phyloP scores from a whole-genome alignment of 306 rosid genomes.

The Chamaecrista fasciculata region DNA sequence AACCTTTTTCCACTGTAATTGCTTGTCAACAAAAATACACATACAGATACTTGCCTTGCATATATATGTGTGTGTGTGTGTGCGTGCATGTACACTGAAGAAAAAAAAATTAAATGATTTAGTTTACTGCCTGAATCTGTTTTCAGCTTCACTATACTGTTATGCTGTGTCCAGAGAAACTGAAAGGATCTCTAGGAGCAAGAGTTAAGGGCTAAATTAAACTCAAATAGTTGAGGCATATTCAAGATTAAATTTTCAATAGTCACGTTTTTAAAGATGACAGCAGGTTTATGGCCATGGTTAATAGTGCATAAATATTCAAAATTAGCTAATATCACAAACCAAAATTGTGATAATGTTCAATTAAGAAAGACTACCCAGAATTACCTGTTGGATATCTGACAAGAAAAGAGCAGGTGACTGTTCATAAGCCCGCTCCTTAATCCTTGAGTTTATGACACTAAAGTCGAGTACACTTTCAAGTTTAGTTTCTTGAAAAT shows the following conservation, averaged over 20 bases:
- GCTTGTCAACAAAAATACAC: neutral
- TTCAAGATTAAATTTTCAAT: neutral
- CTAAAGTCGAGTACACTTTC: slow-evolving; percentile 66
- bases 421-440: slow-evolving; percentile 63
- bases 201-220: neutral
- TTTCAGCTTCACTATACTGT: neutral
- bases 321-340: neutral
- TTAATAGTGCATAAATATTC: neutral
- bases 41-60: too few species aligned
- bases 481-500: slow-evolving; percentile 63
- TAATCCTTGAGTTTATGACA: slow-evolving; percentile 63
- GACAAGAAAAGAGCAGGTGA: slow-evolving; percentile 69
- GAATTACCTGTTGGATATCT: slow-evolving; percentile 78
- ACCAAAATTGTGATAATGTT: neutral
- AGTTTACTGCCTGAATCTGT: neutral
- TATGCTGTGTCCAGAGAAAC: neutral
- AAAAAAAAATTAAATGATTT: too few species aligned
- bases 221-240: neutral
- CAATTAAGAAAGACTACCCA: neutral
- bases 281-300: neutral
- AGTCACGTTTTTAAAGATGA: neutral
- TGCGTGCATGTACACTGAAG: too few species aligned
- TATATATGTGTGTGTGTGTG: too few species aligned
- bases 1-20: neutral
- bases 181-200: neutral